phyloP scores from a whole-genome alignment of 1,284 basidiomycete genomes.

The Ustilago sp. region DNA sequence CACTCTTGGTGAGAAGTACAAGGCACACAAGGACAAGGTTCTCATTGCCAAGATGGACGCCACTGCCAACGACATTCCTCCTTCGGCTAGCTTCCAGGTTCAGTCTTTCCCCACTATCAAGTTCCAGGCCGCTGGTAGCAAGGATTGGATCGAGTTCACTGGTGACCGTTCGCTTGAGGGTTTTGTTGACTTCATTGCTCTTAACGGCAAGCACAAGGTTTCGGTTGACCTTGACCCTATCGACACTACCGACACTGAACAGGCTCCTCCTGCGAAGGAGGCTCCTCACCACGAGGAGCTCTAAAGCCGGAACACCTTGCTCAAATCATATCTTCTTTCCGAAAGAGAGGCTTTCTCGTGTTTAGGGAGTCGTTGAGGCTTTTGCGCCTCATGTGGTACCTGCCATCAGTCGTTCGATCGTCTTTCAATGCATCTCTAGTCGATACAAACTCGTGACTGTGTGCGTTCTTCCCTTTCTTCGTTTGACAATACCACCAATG shows the following conservation, averaged over 20 bases:
- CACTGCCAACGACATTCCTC: constrained; percentile 94
- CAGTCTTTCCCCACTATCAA: constrained; percentile 94
- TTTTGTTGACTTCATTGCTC: constrained; percentile 65
- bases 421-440: background rate
- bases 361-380: background rate
- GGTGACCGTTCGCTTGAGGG: constrained; percentile 68
- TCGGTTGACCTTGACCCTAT: constrained; percentile 52
- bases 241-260: constrained; percentile 41
- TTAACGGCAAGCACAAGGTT: constrained; percentile 67
- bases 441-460: background rate
- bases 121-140: constrained; percentile 90
- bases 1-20: constrained; percentile 86
- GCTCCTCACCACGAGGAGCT: constrained; percentile 53
- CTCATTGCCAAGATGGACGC: constrained; percentile 92
- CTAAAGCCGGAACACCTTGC: constrained; percentile 4
- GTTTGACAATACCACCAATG: background rate
- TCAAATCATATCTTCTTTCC: background rate
- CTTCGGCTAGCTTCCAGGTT: constrained; percentile 81
- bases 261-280: constrained; percentile 32
- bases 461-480: background rate
- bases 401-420: background rate
- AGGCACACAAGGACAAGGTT: constrained; percentile 80
- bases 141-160: constrained; percentile 81
- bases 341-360: constrained; percentile 3
- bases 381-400: background rate